Conservation (phyloP, 495 filamentous ascomycete species). For the Hyaloscypha finlandica region DNA sequence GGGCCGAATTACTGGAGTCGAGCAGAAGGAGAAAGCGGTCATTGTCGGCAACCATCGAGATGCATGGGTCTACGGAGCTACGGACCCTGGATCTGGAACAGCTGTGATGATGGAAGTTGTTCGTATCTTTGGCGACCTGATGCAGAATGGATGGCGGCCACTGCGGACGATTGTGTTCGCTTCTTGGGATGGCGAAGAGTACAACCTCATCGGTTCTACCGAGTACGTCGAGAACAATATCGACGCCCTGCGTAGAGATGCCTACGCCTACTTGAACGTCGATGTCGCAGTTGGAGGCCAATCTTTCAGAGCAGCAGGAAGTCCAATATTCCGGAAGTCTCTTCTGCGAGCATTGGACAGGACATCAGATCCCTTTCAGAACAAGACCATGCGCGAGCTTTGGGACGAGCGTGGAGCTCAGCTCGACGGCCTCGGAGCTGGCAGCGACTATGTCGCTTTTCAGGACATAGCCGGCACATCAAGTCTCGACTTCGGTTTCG, state of each 20-base stretch:
- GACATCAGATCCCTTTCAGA: slow-evolving; percentile 68
- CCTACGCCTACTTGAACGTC: slow-evolving; percentile 89
- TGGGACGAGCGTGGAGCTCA: slow-evolving; percentile 69
- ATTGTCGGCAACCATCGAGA: slow-evolving; percentile 94
- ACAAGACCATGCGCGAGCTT: slow-evolving; percentile 69
- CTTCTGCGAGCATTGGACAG: slow-evolving; percentile 73
- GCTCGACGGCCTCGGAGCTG: slow-evolving; percentile 73
- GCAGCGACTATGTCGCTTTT: slow-evolving; percentile 90
- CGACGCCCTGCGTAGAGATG: slow-evolving; percentile 69
- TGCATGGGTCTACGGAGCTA: slow-evolving; percentile 87
- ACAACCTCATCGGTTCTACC: slow-evolving; percentile 92
- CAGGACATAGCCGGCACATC: slow-evolving; percentile 92
- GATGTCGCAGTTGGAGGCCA: slow-evolving; percentile 79
- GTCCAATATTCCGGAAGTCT: slow-evolving; percentile 72
- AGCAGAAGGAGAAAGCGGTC: slow-evolving; percentile 81
- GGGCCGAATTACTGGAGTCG: slow-evolving; percentile 77
- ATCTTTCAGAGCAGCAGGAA: slow-evolving; percentile 73
- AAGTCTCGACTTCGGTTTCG: slow-evolving; percentile 83
- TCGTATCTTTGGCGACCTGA: slow-evolving; percentile 77
- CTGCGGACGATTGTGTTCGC: slow-evolving; percentile 90
- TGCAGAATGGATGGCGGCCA: slow-evolving; percentile 80
- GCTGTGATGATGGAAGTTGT: slow-evolving; percentile 89
- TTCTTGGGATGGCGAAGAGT: slow-evolving; percentile 92
- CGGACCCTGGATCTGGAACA: slow-evolving; percentile 84
- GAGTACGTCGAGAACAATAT: slow-evolving; percentile 94